Base-by-base conservation (phyloP, 1,284 basidiomycete species). In the Coniferiporia weirii region DNA sequence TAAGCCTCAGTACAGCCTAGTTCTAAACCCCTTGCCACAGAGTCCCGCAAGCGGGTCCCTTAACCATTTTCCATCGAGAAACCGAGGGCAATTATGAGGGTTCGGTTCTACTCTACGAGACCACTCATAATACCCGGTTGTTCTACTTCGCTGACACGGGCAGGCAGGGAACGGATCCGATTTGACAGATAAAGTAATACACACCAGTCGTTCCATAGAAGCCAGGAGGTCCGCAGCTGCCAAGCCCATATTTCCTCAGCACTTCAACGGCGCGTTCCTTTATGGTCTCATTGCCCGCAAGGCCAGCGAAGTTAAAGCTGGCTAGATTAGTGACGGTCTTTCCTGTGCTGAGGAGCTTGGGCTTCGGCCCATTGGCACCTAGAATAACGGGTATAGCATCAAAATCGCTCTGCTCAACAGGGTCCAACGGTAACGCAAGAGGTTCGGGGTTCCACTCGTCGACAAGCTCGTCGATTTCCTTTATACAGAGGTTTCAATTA, bases 391-490 rank as follows among this genome's bases (percentile, higher is more conserved):
- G 93, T 0, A 95, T 80, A 1, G 84, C 80, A 20, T 78, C 80
- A 20, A 96, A 79, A 61, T 95, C 88, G 38, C 80, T 75, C 58
- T 83, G 77, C 67, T 95, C 91, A 57, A 75, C 74, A 0, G 78
- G 72, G 12, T 76, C 76, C 50, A 90, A 78, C 17, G 84, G 83
- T 36, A 80, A 79, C 5, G 83, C 87, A 3, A 99, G 81, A 12
- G 93, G 87, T 64, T 95, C 92, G 0, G 97, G 97, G 9, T 79
- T 79, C 92, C 95, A 99, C 71, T 99, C 97, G 60, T 92, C 87
- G 1, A 99, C 93, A 43, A 99, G 83, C 67, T 99, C 96, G 70
- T 98, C 89, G 61, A 98, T 88, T 85, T 99, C 97, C 93, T 97
- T 67, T n/a, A 43, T 54, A 40, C 22, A 17, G 13, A 13, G 17